Conservation (phyloP, 495 filamentous ascomycete species). For the Penicillium samsonianum region DNA sequence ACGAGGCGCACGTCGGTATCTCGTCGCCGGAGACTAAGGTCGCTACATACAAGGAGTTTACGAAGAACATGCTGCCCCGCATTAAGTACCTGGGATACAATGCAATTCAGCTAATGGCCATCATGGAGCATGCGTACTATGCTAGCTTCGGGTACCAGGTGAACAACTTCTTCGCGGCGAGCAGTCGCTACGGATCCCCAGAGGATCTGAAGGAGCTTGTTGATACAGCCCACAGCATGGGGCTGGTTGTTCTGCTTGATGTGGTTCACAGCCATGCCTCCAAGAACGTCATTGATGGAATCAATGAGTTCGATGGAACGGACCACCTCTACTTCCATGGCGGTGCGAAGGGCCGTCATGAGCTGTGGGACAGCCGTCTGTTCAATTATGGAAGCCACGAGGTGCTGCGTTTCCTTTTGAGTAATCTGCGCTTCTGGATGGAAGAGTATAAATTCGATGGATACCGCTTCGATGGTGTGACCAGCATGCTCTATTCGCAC, state of each 20-base stretch:
- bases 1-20: conserved; percentile 97
- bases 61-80: conserved; percentile 82
- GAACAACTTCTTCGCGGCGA: conserved; percentile 97
- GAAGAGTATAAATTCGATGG: conserved; percentile 96
- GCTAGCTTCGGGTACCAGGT: conserved; percentile 98
- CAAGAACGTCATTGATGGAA: conserved; percentile 91
- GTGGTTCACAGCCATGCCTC: conserved; percentile 97
- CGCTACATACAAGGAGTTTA: conserved; percentile 96
- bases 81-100: conserved; percentile 94
- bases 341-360: conserved; percentile 79
- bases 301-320: conserved; percentile 92
- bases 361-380: conserved; percentile 91
- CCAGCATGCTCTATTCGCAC: conserved; percentile 94
- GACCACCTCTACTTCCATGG: conserved; percentile 96
- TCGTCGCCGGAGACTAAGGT: conserved; percentile 87
- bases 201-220: conserved; percentile 97
- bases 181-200: conserved; percentile 89
- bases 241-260: conserved; percentile 88
- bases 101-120: conserved; percentile 96
- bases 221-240: conserved; percentile 90
- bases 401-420: conserved; percentile 89
- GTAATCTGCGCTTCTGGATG: conserved; percentile 98
- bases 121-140: conserved; percentile 99
- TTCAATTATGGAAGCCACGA: conserved; percentile 98
- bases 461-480: conserved; percentile 97